These are phyloP conservation scores for Candida golubevii DNA, from an alignment of 805 yeast genomes.

Conservation along the genomic window DNA sequence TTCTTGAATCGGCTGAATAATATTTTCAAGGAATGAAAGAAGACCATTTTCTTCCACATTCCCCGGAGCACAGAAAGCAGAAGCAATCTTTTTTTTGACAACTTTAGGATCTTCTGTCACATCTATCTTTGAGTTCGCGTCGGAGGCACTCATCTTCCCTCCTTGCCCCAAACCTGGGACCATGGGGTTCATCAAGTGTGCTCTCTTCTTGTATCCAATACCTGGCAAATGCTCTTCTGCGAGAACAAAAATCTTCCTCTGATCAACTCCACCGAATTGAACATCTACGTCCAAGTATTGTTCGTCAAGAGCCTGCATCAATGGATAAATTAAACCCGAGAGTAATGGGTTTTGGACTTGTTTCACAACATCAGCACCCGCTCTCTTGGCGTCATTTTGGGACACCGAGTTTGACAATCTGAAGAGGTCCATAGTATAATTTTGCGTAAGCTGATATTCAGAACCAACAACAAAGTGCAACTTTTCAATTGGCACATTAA, in stretches of 20 bases:
- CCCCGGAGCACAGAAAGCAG: constrained; percentile 96
- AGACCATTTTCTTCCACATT: constrained; percentile 84
- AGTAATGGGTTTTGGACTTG: constrained; percentile 93
- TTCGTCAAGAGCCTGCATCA: constrained; percentile 98
- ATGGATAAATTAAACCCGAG: constrained; percentile 91
- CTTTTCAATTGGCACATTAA: constrained; percentile 89
- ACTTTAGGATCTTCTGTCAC: constrained; percentile 81
- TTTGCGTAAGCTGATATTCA: constrained; percentile 73
- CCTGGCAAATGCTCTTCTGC: constrained; percentile 91
- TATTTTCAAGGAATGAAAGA: constrained; percentile 78
- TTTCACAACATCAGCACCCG: constrained; percentile 99
- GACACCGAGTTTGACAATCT: constrained; percentile 78
- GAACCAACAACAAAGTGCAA: constrained; percentile 83
- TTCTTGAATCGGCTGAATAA: constrained; percentile 80
- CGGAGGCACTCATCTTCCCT: constrained; percentile 98
- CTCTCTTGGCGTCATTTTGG: constrained; percentile 95
- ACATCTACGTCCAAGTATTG: constrained; percentile 83
- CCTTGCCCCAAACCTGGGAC: constrained; percentile 97
- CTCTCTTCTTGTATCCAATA: constrained; percentile 94
- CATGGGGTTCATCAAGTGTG: constrained; percentile 98
- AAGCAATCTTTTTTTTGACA: constrained; percentile 84
- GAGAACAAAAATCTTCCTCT: constrained; percentile 92
- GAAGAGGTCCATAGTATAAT: constrained; percentile 87
- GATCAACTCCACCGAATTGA: constrained; percentile 99
- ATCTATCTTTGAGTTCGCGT: constrained; percentile 96